These are phyloP conservation scores for Fusarium oxysporum DNA, from an alignment of 2,329 filamentous ascomycete species.

Conservation along the genomic window DNA sequence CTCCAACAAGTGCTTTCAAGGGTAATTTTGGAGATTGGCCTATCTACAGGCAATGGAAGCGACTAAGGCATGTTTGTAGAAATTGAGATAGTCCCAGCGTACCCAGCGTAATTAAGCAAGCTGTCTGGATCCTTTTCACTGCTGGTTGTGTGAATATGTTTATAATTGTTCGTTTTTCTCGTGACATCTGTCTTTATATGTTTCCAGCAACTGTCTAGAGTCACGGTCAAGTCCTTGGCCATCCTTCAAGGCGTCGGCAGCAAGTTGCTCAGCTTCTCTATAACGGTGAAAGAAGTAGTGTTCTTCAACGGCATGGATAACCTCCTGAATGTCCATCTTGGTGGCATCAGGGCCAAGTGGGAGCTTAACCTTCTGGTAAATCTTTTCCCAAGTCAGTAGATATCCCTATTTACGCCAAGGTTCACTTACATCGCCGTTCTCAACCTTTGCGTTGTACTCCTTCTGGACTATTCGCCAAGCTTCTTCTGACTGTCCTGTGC, in stretches of 20 bases:
- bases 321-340: slow-evolving; percentile 63
- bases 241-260: slow-evolving; percentile 50
- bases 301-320: slow-evolving; percentile 68
- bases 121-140: neutral
- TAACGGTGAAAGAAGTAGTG: slow-evolving; percentile 66
- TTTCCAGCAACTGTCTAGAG: slow-evolving; percentile 52
- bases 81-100: slow-evolving; percentile 2
- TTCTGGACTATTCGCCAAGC: slow-evolving; percentile 60
- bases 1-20: neutral
- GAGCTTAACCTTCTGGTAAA: slow-evolving; percentile 56
- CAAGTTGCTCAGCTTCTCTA: slow-evolving; percentile 58
- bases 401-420: neutral
- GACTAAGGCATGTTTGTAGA: slow-evolving; percentile 18
- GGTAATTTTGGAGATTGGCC: slow-evolving; percentile 1
- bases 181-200: slow-evolving; percentile 58
- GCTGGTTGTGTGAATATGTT: neutral
- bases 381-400: slow-evolving; percentile 47
- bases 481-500: slow-evolving; percentile 61
- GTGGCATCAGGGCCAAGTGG: slow-evolving; percentile 53
- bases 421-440: slow-evolving; percentile 64
- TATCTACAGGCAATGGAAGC: neutral
- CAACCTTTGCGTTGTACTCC: slow-evolving; percentile 61
- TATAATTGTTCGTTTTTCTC: slow-evolving; percentile 44
- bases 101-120: slow-evolving; percentile 7
- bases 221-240: slow-evolving; percentile 57